These are phyloP conservation scores for Cytospora leucostoma DNA, from an alignment of 2,329 filamentous ascomycete species.

Conservation along the genomic window DNA sequence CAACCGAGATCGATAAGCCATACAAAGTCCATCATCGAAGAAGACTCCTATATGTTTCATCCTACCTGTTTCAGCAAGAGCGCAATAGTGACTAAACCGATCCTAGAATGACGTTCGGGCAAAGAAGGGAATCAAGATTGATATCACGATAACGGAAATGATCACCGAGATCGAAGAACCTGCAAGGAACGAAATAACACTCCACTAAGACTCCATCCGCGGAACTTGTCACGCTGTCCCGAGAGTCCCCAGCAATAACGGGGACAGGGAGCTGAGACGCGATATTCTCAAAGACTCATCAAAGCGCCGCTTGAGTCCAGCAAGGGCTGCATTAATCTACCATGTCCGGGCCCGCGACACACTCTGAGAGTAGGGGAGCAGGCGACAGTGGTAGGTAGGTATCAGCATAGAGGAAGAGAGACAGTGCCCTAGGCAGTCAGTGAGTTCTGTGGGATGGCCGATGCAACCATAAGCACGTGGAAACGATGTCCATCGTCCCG, in stretches of 20 bases:
- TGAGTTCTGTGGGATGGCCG: not conserved
- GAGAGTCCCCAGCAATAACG: not conserved
- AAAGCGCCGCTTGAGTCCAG: not conserved
- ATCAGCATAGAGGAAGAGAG: not conserved
- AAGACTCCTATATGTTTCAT: not conserved
- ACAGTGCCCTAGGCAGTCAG: not conserved
- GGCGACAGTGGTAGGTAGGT: not conserved
- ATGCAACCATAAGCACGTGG: not conserved
- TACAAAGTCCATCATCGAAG: not conserved
- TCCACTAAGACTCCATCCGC: not conserved
- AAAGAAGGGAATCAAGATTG: not conserved
- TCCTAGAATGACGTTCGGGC: not conserved
- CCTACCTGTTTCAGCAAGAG: not conserved
- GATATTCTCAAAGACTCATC: not conserved
- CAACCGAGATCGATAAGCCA: not conserved
- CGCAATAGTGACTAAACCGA: not conserved
- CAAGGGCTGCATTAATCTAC: not conserved
- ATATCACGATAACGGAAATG: not conserved
- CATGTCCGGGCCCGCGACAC: not conserved
- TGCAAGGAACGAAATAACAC: constrained; percentile 2
- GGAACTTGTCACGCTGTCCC: not conserved
- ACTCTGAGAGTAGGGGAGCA: not conserved
- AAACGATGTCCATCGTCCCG: not conserved
- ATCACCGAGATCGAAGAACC: not conserved
- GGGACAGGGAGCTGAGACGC: constrained; percentile 1